A percentile compares a stretch with the other conserved stretches of the same genome.
Evolutionary conservation across 1,139 yeast genomes (phyloP).

Genomic region (Yamadazyma aaseri): DNA sequence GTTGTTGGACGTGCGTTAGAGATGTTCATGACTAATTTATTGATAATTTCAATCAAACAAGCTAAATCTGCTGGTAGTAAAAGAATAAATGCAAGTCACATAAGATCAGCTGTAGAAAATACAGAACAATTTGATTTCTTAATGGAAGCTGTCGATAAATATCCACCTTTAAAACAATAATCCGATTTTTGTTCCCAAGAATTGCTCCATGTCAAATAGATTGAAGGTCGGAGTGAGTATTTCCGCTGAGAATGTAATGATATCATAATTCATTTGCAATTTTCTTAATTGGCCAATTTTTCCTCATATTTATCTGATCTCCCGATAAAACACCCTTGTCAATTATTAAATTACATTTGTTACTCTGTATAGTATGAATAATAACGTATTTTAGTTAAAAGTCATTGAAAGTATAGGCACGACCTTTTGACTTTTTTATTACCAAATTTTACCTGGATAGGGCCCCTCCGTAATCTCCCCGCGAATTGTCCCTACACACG

Average conservation of each 20-base stretch:
- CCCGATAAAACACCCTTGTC: too few relatives aligned
- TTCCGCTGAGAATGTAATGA: not conserved
- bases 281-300: too few relatives aligned
- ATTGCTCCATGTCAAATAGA: slow-evolving; percentile 6
- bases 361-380: too few relatives aligned
- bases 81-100: slow-evolving; percentile 79
- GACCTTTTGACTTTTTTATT: too few relatives aligned
- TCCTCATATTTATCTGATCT: too few relatives aligned
- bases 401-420: too few relatives aligned
- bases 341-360: too few relatives aligned
- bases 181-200: slow-evolving; percentile 15
- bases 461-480: slow-evolving; percentile 2
- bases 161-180: slow-evolving; percentile 37
- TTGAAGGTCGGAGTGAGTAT: not conserved
- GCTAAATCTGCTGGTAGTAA: slow-evolving; percentile 77
- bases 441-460: too few relatives aligned
- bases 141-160: slow-evolving; percentile 69
- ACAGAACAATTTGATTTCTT: slow-evolving; percentile 93
- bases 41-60: slow-evolving; percentile 77
- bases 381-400: too few relatives aligned
- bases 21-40: slow-evolving; percentile 84
- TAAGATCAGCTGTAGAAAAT: slow-evolving; percentile 77
- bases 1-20: slow-evolving; percentile 95
- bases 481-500: slow-evolving; percentile 1
- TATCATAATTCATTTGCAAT: not conserved